Conservation (phyloP, 345 rosid species). For the Clarkia xantiana region DNA sequence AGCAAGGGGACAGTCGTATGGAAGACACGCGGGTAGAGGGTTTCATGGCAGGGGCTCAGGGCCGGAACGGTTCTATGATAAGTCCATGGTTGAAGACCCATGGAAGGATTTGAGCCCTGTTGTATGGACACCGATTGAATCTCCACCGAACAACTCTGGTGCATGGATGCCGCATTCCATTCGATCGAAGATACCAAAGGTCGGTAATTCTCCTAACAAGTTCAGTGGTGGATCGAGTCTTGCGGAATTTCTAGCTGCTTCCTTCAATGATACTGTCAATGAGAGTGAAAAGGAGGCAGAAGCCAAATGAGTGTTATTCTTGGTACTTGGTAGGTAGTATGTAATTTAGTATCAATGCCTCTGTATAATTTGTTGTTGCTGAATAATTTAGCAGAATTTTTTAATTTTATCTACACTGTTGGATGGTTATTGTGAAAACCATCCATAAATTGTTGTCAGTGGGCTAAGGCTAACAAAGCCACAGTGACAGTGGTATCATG, state of each 20-base stretch:
- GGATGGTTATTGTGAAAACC: no score
- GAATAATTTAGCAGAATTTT: no score
- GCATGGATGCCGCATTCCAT: constrained; percentile 61
- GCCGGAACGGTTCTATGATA: constrained; percentile 35
- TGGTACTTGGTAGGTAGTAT: not conserved
- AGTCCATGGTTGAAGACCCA: constrained; percentile 77
- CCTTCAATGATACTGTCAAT: constrained; percentile 42
- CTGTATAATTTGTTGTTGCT: no score
- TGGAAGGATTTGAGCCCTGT: constrained; percentile 53
- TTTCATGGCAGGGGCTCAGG: constrained; percentile 14
- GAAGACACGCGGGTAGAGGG: constrained; percentile 23
- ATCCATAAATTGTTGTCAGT: no score
- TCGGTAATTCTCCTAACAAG: constrained; percentile 28
- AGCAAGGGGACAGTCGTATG: constrained; percentile 20
- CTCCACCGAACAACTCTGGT: constrained; percentile 14
- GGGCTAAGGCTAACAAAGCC: no score
- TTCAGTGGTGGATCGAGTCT: constrained; percentile 43
- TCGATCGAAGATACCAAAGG: constrained; percentile 26
- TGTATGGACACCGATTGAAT: constrained; percentile 33
- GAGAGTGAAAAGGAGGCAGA: constrained; percentile 5
- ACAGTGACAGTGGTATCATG: no score
- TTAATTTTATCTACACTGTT: no score
- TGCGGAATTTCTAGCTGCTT: constrained; percentile 76
- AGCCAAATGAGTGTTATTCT: constrained; percentile 9
- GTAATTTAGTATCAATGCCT: not conserved